Evolutionary conservation across 495 filamentous ascomycete species (phyloP).

Genomic region (Hyaloscypha variabilis): DNA sequence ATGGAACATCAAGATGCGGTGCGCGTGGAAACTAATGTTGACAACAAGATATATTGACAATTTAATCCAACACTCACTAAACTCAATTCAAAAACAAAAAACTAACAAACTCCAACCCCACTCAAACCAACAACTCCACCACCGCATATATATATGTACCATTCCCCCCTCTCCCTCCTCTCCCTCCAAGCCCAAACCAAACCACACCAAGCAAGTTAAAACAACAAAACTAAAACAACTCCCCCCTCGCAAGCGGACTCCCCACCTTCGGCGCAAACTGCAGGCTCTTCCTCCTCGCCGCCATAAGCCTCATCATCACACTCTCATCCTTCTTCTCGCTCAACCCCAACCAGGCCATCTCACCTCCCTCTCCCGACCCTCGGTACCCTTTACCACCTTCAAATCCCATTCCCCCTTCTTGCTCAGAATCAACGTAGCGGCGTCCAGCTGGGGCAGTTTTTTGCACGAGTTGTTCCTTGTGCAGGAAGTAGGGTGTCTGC

Average conservation of each 20-base stretch:
- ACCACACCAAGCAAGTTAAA: too few species aligned
- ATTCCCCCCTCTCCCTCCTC: too few species aligned
- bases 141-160: neutral
- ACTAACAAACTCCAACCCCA: neutral
- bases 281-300: conserved; percentile 78
- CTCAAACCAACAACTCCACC: neutral
- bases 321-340: conserved; percentile 44
- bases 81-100: neutral
- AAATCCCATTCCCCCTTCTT: conserved; percentile 14
- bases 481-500: conserved; percentile 33
- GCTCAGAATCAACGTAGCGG: conserved; percentile 40
- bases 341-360: conserved; percentile 39
- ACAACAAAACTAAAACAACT: neutral
- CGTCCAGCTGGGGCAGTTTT: conserved; percentile 74
- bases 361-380: conserved; percentile 15
- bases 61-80: neutral
- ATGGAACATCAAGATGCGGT: too few species aligned
- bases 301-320: conserved; percentile 68
- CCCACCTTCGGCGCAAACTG: conserved; percentile 79
- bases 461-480: conserved; percentile 59
- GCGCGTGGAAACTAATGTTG: too few species aligned
- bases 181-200: neutral
- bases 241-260: conserved; percentile 65
- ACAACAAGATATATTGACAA: neutral
- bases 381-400: conserved; percentile 33